phyloP scores from a whole-genome alignment of 345 rosid species.

The Bruguiera sexangula region DNA sequence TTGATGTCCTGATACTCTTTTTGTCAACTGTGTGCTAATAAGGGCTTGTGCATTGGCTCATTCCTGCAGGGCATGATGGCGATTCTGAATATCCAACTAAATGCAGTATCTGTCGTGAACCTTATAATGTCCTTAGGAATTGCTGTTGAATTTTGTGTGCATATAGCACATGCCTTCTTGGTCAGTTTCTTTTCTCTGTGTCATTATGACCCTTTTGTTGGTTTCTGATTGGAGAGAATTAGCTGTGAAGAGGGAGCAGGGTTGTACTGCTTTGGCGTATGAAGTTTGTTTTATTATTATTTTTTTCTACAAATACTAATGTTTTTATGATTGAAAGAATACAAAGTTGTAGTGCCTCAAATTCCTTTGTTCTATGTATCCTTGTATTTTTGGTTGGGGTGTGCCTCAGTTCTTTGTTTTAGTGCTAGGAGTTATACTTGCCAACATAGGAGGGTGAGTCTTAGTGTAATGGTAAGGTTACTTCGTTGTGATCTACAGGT shows the following conservation, averaged over 20 bases:
- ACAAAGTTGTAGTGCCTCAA: no score
- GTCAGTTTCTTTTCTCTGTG: slow-evolving; percentile 40
- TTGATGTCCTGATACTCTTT: background rate
- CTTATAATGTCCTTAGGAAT: slow-evolving; percentile 94
- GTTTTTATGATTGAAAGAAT: background rate
- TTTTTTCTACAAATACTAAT: background rate
- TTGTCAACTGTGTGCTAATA: background rate
- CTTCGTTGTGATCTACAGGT: no score
- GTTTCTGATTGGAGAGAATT: background rate
- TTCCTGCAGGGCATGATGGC: slow-evolving; percentile 91
- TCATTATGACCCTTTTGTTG: background rate
- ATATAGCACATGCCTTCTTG: slow-evolving; percentile 82
- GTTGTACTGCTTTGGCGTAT: background rate
- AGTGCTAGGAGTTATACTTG: no score
- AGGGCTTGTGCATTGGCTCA: background rate
- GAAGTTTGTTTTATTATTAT: background rate
- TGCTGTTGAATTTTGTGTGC: slow-evolving; percentile 95
- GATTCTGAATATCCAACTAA: slow-evolving; percentile 75
- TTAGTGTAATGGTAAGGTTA: no score
- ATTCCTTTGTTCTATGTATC: no score
- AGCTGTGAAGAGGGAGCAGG: background rate
- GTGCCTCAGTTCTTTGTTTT: no score
- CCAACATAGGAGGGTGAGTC: no score
- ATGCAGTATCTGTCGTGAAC: slow-evolving; percentile 92
- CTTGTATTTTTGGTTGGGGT: no score